Evolutionary conservation across 2,329 filamentous ascomycete genomes (phyloP), one percentile per base, ranked within the genome.

Genomic region (Colletotrichum sidae): DNA sequence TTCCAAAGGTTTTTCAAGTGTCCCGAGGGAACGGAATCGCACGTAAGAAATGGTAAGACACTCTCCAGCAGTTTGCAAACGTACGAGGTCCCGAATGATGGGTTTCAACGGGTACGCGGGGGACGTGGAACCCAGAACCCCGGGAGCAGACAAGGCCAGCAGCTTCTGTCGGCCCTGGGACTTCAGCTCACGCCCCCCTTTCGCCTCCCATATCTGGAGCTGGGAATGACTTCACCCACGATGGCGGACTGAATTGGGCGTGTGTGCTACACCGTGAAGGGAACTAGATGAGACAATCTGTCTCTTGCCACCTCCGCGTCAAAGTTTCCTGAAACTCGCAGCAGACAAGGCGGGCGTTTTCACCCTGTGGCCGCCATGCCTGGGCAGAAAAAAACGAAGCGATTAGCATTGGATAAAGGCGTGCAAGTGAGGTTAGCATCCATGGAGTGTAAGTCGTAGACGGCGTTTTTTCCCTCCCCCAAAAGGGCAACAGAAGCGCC

Each of bases 31-130:
- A n/a, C 42, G 55, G 55, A 44, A 35, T 58, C 55, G 55, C n/a
- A 58, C 46, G 55, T 58, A 51, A 51, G 46, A 44, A 46, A 35
- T 38, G 55, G 46, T 58, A 51, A 58, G 55, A 58, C 55, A 58
- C 8, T 11, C 4, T 9, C 33, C 47, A 58, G 17, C 46, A 51
- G 46, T 41, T 58, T 9, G 55, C 25, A 58, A 58, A 44, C 55
- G 55, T 58, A 58, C 39, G 55, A 44, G 25, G 25, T 58, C 42
- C 46, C 55, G 55, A 58, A 25, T 39, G 38, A 39, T 51, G 47
- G 55, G 55, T 17, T 58, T 45, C 50, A 58, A 58, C 55, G 55
- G 55, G 55, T 46, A n/a, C 42, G 42, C 13, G 4, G 42, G 12
- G 11, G 11, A 44, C 4, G 8, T 13, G 12, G 42, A 44, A 15